phyloP scores from a whole-genome alignment of 352 stramenopile species.

The Pythium sp. region DNA sequence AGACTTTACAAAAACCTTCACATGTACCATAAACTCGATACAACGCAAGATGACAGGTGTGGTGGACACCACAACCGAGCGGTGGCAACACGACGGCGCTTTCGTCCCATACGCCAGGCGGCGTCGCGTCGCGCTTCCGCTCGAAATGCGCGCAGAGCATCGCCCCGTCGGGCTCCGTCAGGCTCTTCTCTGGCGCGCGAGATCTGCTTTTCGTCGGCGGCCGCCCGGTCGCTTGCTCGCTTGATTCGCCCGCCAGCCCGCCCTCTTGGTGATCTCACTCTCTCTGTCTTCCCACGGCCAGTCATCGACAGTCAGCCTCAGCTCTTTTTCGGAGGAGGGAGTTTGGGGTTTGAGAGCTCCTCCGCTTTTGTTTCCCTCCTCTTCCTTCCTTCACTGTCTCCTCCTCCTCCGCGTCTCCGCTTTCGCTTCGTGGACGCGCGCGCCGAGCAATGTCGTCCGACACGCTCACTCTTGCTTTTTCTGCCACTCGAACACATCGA shows the following conservation, averaged over 20 bases:
- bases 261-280: conserved; percentile 7
- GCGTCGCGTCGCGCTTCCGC: conserved; percentile 2
- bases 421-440: background rate
- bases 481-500: conserved; percentile 14
- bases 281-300: background rate
- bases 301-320: conserved; percentile 1
- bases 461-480: conserved; percentile 19
- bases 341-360: background rate
- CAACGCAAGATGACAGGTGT: background rate
- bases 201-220: background rate
- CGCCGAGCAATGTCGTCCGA: background rate
- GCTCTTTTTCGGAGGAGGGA: background rate
- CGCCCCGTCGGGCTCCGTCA: background rate
- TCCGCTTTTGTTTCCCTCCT: conserved; percentile 1
- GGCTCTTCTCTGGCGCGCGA: conserved; percentile 2
- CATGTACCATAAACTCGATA: background rate
- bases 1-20: background rate
- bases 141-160: background rate
- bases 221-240: background rate
- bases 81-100: background rate
- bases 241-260: conserved; percentile 3
- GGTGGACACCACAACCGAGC: background rate
- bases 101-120: conserved; percentile 9
- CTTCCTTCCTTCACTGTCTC: background rate
- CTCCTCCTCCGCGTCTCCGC: background rate